Base-by-base conservation (phyloP, 495 filamentous ascomycete species). In the Penicillium silybi region DNA sequence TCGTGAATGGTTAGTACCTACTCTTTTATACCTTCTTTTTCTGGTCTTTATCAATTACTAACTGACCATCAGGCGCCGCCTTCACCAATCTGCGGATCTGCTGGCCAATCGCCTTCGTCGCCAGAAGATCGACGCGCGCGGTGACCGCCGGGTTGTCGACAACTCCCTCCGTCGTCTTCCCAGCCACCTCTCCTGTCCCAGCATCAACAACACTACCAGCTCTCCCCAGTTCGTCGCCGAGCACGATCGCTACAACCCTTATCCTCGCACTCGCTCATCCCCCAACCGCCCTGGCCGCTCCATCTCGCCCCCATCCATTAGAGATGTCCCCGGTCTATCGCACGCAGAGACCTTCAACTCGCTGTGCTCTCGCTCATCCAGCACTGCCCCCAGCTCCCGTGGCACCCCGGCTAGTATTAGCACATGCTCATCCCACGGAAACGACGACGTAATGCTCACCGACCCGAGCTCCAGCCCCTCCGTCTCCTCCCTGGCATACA, bases 231-330 rank as follows among this genome's bases (percentile, higher is more conserved):
- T 59, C 29, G 41, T 57, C 40, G 50, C 60, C 3, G 71, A 75
- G 6, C 53, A 53, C 3, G 66, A 70, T n/a, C 67, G 69, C 17
- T 69, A 67, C 64, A 70, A 59, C 41, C 72, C 68, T 10, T 67
- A 68, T 56, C 52, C 59, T 46, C 69, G 73, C 29, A 65, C 66
- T 3, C 72, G 73, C 10, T 65, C 69, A 11, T 71, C 73, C 1
- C 62, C 67, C 6, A 61, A 58, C 35, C 58, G 56, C 34, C 44
- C 58, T 29, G 63, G 60, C 22, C 67, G 70, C 2, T 80, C 78
- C n/a, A 70, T 71, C 44, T 81, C 78, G 20, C 77, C 78, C 8
- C 78, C 78, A 1, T 77, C 74, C 15, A 63, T 73, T 32, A 68
- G 74, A 20, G 74, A 77, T 48, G 66, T 81, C 0, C 78, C 78